Evolutionary conservation across 164 flowering plant species (phyloP), one percentile per base, ranked within the genome.

Genomic region (Aristolochia contorta): DNA sequence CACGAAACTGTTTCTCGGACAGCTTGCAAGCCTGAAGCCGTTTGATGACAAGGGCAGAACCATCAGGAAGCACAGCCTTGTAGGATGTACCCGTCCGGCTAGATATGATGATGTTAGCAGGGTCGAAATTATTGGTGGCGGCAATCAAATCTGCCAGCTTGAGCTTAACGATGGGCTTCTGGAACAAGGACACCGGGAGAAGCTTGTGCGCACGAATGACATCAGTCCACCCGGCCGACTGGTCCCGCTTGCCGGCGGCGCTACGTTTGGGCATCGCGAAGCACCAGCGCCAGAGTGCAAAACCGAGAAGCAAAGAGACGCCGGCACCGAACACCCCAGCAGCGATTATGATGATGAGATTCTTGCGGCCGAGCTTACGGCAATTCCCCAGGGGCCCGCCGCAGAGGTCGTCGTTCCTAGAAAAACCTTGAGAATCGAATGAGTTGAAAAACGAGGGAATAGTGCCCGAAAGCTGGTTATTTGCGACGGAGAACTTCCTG

Each of bases 121-220:
- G 51, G 64, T 64, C 69, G 47, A 86, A 86, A 75, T 71, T 62
- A 47, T 74, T 73, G 1, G 93, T 86, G 4, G 89, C 87, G 2
- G 65, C 79, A 67, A 86, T 56, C 57, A 86, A 61, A 75, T 86
- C 89, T 0, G 68, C 77, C 57, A 86, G 71, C 69, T 73, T 79
- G 60, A 86, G 63, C 75, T 86, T 86, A 25, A 80, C 85, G 43
- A 86, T 66, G 1, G 87, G 87, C 57, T 86, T 86, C 65, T 86
- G 84, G 71, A 86, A 86, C 77, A 85, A 52, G 4, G 75, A 67
- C 16, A 83, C 89, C 64, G 80, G 84, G 55, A 72, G 73, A 47
- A 77, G 74, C 78, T 62, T 76, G 48, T 80, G 71, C 4, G 76
- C 55, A 33, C 77, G 69, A 74, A 85, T 58, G 15, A 63, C 58